Evolutionary conservation across 2,329 filamentous ascomycete species (phyloP).

Genomic region (Aspergillus candidus): DNA sequence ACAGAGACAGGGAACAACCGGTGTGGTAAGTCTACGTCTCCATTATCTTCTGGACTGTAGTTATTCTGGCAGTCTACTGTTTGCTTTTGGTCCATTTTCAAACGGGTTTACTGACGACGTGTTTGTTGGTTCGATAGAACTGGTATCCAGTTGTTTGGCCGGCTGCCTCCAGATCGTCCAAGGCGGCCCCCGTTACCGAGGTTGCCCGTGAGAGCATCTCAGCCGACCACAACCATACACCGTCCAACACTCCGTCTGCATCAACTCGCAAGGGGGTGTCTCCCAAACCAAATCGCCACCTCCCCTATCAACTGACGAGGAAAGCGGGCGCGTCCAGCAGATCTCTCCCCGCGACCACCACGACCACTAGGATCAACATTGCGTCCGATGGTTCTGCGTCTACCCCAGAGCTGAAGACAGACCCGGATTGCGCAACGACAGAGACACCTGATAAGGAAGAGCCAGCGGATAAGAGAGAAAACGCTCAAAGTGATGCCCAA

Average conservation of each 20-base stretch:
- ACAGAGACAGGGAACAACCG: constrained; percentile 19
- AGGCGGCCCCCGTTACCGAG: constrained; percentile 45
- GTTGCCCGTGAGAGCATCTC: constrained; percentile 46
- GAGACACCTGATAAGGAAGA: constrained; percentile 16
- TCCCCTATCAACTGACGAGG: constrained; percentile 39
- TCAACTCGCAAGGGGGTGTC: constrained; percentile 24
- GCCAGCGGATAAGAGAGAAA: constrained; percentile 7
- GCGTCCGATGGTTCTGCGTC: constrained; percentile 36
- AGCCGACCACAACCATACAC: constrained; percentile 31
- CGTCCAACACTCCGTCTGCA: constrained; percentile 30
- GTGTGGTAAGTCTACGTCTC: constrained; percentile 22
- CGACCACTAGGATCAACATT: constrained; percentile 42
- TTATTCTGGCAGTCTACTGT: neutral
- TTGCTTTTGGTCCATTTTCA: neutral
- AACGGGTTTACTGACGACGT: constrained; percentile 8
- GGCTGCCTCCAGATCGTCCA: constrained; percentile 30
- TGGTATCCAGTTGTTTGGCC: constrained; percentile 46
- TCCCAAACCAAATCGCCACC: constrained; percentile 23
- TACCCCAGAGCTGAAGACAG: constrained; percentile 18
- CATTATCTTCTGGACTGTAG: neutral
- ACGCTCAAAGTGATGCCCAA: constrained; percentile 12
- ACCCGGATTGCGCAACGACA: constrained; percentile 8
- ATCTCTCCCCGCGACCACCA: constrained; percentile 41
- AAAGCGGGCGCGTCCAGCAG: constrained; percentile 37
- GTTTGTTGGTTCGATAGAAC: constrained; percentile 18